These are phyloP conservation scores for Rhynchospora breviuscula DNA, from an alignment of 176 grass and related monocot genomes.

Conservation along the genomic window DNA sequence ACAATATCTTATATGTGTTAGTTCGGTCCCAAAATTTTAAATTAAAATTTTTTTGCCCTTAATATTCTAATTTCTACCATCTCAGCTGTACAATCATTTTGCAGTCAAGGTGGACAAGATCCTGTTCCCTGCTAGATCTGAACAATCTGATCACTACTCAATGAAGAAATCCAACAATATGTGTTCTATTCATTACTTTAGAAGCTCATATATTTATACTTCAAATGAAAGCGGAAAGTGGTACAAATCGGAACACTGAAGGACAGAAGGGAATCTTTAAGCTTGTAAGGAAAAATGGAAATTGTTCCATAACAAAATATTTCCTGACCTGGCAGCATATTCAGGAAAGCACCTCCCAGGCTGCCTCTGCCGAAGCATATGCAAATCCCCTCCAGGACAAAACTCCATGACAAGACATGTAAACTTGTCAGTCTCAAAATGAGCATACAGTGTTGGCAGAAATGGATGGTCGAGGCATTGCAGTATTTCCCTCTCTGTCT, in stretches of 20 bases:
- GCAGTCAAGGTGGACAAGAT: not conserved
- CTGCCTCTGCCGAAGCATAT: slow-evolving; percentile 67
- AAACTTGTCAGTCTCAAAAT: slow-evolving; percentile 81
- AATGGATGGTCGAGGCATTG: slow-evolving; percentile 74
- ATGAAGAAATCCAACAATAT: not conserved
- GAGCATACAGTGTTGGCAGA: slow-evolving; percentile 74
- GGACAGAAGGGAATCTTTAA: not conserved
- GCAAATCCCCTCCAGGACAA: slow-evolving; percentile 75
- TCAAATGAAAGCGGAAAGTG: not conserved
- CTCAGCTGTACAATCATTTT: too few species aligned
- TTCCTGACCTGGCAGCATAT: slow-evolving; percentile 59
- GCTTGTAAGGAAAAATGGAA: not conserved
- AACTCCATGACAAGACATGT: slow-evolving; percentile 91
- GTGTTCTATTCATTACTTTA: not conserved
- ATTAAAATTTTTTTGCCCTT: too few species aligned
- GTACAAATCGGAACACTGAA: not conserved
- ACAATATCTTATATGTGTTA: too few species aligned
- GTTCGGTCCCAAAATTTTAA: too few species aligned
- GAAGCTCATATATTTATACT: not conserved
- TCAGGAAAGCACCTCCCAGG: slow-evolving; percentile 66
- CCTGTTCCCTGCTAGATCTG: not conserved
- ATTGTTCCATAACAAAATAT: not conserved
- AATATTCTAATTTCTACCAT: too few species aligned
- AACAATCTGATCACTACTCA: not conserved
- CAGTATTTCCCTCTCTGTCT: slow-evolving; percentile 75